Conservation (phyloP, 495 filamentous ascomycete species). For the Daldinia decipiens region DNA sequence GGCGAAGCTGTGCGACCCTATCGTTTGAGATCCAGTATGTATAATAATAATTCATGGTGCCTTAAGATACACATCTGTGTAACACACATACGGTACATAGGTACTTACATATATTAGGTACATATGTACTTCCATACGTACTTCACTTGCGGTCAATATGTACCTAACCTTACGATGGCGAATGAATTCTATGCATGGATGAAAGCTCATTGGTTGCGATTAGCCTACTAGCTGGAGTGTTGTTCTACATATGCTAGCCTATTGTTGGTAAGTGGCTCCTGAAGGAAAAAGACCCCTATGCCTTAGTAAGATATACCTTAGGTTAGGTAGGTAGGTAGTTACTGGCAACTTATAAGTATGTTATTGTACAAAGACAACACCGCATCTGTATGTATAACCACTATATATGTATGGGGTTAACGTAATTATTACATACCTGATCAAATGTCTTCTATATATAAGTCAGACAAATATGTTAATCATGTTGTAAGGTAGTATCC, state of each 20-base stretch:
- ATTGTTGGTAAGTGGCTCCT: not conserved
- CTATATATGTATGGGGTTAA: not conserved
- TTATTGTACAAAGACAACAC: too few species aligned
- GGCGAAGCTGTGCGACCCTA: constrained; percentile 36
- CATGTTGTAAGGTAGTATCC: not conserved
- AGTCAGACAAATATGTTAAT: not conserved
- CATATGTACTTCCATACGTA: too few species aligned
- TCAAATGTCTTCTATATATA: constrained; percentile 2
- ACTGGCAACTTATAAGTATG: not conserved
- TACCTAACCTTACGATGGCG: too few species aligned
- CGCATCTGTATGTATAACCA: too few species aligned
- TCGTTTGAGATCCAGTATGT: constrained; percentile 28
- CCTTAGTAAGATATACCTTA: constrained; percentile 6
- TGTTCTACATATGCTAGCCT: not conserved
- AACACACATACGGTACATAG: too few species aligned
- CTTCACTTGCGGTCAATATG: too few species aligned
- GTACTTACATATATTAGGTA: too few species aligned
- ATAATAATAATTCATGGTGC: constrained; percentile 1
- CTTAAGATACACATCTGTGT: too few species aligned
- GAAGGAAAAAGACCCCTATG: not conserved
- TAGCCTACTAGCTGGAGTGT: not conserved
- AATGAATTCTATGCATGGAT: not conserved
- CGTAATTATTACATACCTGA: not conserved
- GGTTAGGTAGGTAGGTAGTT: too few species aligned
- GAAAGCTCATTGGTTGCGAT: not conserved